A percentile compares a stretch with the other conserved stretches of the same genome.
Conservation (phyloP, 2,329 filamentous ascomycete genomes). For the Claviceps arundinis region DNA sequence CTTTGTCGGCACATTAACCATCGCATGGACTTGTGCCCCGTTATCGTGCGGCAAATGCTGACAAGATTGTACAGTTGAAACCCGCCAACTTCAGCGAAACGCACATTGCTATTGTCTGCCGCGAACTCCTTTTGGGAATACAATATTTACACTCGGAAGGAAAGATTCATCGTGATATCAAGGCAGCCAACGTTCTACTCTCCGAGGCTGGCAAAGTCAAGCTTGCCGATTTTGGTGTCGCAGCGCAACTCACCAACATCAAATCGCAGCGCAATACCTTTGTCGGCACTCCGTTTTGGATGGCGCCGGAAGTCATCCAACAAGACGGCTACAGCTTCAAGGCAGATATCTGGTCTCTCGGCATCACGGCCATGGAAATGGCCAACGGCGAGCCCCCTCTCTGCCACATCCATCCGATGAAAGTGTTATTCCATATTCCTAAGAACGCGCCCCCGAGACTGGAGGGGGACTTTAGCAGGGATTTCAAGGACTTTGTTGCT, state of each 20-base stretch:
- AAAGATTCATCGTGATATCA: conserved; percentile 95
- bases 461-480: conserved; percentile 73
- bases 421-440: conserved; percentile 81
- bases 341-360: conserved; percentile 86
- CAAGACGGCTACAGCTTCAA: conserved; percentile 76
- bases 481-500: conserved; percentile 89
- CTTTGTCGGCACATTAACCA: background rate
- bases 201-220: conserved; percentile 85
- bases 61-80: conserved; percentile 54
- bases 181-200: conserved; percentile 91
- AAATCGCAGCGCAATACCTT: conserved; percentile 97
- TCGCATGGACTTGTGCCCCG: background rate
- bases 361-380: conserved; percentile 84
- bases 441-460: conserved; percentile 76
- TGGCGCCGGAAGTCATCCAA: conserved; percentile 90
- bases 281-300: conserved; percentile 94
- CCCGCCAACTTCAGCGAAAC: conserved; percentile 76
- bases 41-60: conserved; percentile 11
- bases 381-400: conserved; percentile 81
- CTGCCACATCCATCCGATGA: conserved; percentile 80
- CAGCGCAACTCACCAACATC: conserved; percentile 91
- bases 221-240: conserved; percentile 92
- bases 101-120: conserved; percentile 88
- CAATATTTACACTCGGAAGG: conserved; percentile 89
- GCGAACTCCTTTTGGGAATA: conserved; percentile 76